A percentile compares a stretch with the other conserved stretches of the same genome.
Evolutionary conservation across 495 filamentous ascomycete genomes (phyloP).

Genomic region (Xylaria scruposa): DNA sequence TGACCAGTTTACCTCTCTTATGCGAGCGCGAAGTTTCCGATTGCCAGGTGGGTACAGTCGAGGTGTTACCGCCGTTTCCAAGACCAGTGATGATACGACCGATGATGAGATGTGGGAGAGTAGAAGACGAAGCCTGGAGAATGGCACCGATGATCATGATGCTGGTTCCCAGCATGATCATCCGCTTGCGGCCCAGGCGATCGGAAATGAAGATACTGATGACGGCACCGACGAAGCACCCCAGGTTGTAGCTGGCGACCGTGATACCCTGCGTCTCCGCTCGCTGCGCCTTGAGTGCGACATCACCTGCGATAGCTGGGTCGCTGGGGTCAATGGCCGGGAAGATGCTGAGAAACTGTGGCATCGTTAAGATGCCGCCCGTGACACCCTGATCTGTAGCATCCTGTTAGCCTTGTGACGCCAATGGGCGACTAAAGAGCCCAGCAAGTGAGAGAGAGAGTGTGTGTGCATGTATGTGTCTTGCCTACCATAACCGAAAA

Average conservation of each 20-base stretch:
- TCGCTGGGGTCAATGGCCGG: slow-evolving; percentile 60
- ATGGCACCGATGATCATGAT: slow-evolving; percentile 74
- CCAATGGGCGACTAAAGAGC: neutral
- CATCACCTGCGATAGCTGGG: slow-evolving; percentile 29
- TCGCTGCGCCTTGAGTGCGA: slow-evolving; percentile 46
- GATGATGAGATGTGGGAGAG: slow-evolving; percentile 67
- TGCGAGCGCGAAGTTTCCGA: slow-evolving; percentile 79
- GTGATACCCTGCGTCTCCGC: slow-evolving; percentile 67
- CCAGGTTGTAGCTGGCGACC: slow-evolving; percentile 73
- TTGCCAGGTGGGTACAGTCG: slow-evolving; percentile 76
- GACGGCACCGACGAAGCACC: slow-evolving; percentile 76
- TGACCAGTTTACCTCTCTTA: slow-evolving; percentile 76
- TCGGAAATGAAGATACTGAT: slow-evolving; percentile 75
- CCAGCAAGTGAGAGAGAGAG: neutral
- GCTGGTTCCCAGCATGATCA: slow-evolving; percentile 72
- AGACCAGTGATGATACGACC: slow-evolving; percentile 72
- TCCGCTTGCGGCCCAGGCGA: slow-evolving; percentile 70
- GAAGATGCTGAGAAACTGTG: slow-evolving; percentile 61
- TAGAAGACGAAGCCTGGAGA: slow-evolving; percentile 67
- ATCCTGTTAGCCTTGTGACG: slow-evolving; percentile 27
- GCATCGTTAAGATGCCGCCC: slow-evolving; percentile 63
- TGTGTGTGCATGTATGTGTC: too few species aligned
- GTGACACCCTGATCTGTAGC: slow-evolving; percentile 61
- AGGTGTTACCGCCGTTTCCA: slow-evolving; percentile 67
- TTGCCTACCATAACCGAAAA: slow-evolving; percentile 53